Conservation (phyloP, 2,329 filamentous ascomycete genomes). For the Biscogniauxia sp. region DNA sequence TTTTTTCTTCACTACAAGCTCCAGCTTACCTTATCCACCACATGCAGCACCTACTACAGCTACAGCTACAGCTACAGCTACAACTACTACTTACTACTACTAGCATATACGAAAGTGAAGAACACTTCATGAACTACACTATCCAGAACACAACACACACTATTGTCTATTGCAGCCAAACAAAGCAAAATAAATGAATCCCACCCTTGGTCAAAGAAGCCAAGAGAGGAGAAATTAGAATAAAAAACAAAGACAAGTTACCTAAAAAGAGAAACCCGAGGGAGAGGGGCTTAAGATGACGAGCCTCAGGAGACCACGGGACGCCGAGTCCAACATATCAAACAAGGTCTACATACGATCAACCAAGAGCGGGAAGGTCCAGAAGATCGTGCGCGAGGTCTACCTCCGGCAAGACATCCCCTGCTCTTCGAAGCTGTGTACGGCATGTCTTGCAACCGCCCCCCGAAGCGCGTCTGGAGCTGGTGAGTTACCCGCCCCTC, state of each 20-base stretch:
- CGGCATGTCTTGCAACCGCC: slow-evolving; percentile 68
- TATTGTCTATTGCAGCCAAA: too few relatives aligned
- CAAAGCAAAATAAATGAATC: too few relatives aligned
- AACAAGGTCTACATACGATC: slow-evolving; percentile 96
- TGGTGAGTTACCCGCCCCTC: slow-evolving; percentile 48
- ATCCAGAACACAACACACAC: too few relatives aligned
- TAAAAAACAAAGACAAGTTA: not conserved
- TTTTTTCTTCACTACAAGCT: slow-evolving; percentile 5
- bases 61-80: too few relatives aligned
- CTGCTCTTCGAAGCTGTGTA: slow-evolving; percentile 89
- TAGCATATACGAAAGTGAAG: too few relatives aligned
- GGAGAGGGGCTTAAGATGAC: slow-evolving; percentile 48
- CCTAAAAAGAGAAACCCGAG: slow-evolving; percentile 6
- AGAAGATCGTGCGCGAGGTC: slow-evolving; percentile 96
- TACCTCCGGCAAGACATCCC: slow-evolving; percentile 96
- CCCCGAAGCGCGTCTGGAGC: slow-evolving; percentile 77
- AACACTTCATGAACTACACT: too few relatives aligned
- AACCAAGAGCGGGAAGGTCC: slow-evolving; percentile 92
- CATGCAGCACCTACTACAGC: too few relatives aligned
- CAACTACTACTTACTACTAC: too few relatives aligned
- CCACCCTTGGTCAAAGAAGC: not conserved
- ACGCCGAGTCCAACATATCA: slow-evolving; percentile 69
- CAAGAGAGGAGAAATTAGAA: not conserved
- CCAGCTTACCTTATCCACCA: not conserved
- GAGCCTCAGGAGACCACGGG: slow-evolving; percentile 60